Evolutionary conservation across 148 eudicot genomes (phyloP), one percentile per base, ranked within the genome.

Genomic region (Nepenthes mirabilis): DNA sequence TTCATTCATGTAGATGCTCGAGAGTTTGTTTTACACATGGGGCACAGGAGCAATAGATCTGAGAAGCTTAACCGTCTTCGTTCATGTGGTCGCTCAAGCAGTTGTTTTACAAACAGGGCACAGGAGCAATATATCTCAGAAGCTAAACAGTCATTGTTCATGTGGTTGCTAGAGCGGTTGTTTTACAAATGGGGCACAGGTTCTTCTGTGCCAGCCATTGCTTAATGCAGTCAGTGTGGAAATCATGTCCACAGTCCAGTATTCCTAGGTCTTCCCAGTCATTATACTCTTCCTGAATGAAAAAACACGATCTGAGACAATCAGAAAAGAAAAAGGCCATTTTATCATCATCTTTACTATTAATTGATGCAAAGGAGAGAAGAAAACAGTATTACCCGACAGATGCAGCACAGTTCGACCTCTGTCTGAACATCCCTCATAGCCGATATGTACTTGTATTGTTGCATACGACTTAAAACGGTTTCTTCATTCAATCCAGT

Each of bases 171-270:
- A 91, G 58, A 32, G 72, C 99, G 1, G 95, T 79, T 57, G 87
- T 82, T 77, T 93, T 93, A 77, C 99, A 93, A 65, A 93, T 89
- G 43, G 99, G 99, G 75, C 99, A 93, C 66, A 78, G 45, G 57
- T 93, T 93, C 74, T 93, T 93, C 64, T 79, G 96, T 54, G 67
- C 58, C 37, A 93, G 80, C 98, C 98, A 93, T 70, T 93, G 83
- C 70, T 88, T 88, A 12, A 93, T 75, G 69, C 98, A 93, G n/a
- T 68, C 78, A 4, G 52, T 59, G 60, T 93, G 98, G 61, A 86
- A 93, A 52, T 80, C 85, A 68, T 93, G 96, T 56, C 95, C 96
- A 50, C 98, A 91, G 34, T 91, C 98, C 59, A 88, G 76, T 1
- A 70, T 69, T 69, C 96, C 96, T 32, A 88, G 67, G 72, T 77